phyloP scores from a whole-genome alignment of 352 stramenopile genomes.

The Hyaloperonospora brassicae region DNA sequence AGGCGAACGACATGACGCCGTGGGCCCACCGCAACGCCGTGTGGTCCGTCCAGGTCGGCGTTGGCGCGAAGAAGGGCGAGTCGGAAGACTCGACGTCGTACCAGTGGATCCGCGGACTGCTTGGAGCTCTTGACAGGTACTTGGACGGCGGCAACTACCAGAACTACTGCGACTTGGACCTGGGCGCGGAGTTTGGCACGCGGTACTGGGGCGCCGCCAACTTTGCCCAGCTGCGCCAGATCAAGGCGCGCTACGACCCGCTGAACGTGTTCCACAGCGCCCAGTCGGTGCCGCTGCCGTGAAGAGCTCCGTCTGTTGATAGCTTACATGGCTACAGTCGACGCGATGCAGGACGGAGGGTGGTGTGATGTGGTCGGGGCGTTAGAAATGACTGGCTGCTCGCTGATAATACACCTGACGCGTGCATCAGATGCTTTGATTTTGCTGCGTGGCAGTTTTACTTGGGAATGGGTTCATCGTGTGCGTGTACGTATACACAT shows the following conservation, averaged over 20 bases:
- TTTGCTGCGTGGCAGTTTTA: too few relatives aligned
- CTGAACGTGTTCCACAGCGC: slow-evolving; percentile 44
- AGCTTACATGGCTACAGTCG: neutral
- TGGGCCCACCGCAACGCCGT: slow-evolving; percentile 37
- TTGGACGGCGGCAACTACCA: slow-evolving; percentile 51
- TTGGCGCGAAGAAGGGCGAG: slow-evolving; percentile 35
- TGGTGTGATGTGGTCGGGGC: too few relatives aligned
- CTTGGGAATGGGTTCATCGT: too few relatives aligned
- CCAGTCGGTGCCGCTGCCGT: slow-evolving; percentile 43
- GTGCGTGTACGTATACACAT: too few relatives aligned
- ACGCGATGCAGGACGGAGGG: too few relatives aligned
- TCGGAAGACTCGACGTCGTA: slow-evolving; percentile 28
- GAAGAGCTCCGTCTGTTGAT: neutral
- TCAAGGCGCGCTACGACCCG: slow-evolving; percentile 47
- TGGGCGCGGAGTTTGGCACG: slow-evolving; percentile 34
- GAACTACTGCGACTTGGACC: slow-evolving; percentile 52
- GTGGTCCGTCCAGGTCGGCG: slow-evolving; percentile 42
- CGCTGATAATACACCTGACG: too few relatives aligned
- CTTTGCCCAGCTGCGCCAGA: slow-evolving; percentile 35
- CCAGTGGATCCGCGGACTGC: slow-evolving; percentile 39
- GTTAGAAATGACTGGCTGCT: too few relatives aligned
- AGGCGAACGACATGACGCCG: slow-evolving; percentile 39
- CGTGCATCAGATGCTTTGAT: too few relatives aligned
- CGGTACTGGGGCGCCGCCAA: slow-evolving; percentile 48
- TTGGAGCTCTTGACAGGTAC: slow-evolving; percentile 25